Evolutionary conservation across 2,329 filamentous ascomycete genomes (phyloP), one percentile per base, ranked within the genome.

Genomic region (Fusarium camptoceras): DNA sequence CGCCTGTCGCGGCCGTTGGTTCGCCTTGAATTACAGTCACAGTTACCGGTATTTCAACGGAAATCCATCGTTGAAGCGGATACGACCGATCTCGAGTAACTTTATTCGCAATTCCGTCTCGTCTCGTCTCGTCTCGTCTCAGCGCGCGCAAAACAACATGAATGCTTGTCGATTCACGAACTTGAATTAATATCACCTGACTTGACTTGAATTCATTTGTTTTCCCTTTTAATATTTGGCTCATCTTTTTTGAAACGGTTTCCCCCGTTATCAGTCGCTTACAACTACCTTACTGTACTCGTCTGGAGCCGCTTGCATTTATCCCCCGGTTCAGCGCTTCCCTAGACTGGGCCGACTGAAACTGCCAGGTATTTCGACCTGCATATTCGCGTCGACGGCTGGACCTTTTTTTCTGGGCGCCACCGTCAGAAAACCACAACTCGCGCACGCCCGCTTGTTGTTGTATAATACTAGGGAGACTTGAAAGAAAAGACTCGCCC

Each of bases 141-240:
- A 37, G 64, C 66, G 74, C 77, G 75, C 77, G 74, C 81, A 82
- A 76, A 76, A 86, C 81, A 82, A 76, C 76, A 86, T 85, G 84
- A 80, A 78, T 82, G 80, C 49, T 37, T 79, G 68, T 74, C 76
- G 76, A 79, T 76, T 72, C 72, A 73, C 51, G 31, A 41, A 56
- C 54, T 37, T 27, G n/a, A 43, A n/a, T 39, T 30, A 51, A 51
- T 44, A 25, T 57, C 34, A 48, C 48, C 43, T 39, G n/a, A 41
- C 22, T 27, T 27, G 47, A 48, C 30, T 22, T 24, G 48, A 39
- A 8, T 39, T 27, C 24, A 37, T 50, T 34, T 41, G 31, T 41
- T 51, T 34, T 24, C 4, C 14, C 41, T 53, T 24, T 27, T 53
- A 41, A 24, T 53, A 41, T 25, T 53, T 53, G 37, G n/a, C 27